Evolutionary conservation across 805 yeast species (phyloP), one percentile per base, ranked within the genome.

Genomic region (Suhomyces pyralidae): DNA sequence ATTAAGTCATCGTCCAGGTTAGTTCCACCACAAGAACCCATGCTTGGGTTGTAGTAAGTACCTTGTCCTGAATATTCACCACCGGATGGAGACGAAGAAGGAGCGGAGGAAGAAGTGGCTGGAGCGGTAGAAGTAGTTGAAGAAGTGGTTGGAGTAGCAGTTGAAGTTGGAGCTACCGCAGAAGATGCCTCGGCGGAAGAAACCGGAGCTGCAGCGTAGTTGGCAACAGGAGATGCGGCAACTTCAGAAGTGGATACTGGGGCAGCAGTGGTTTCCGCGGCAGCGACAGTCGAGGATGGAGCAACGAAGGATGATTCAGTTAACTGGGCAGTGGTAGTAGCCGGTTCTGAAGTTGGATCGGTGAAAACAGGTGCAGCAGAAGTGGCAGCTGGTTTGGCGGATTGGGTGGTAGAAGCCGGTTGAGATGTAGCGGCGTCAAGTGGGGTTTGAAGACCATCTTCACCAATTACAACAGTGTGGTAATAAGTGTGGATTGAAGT

Each of bases 11-110:
- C 32, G 55, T 74, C 81, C 15, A 70, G 50, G 68, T 68, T 76
- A 55, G 71, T 62, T 44, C 58, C 54, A 42, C 88, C 88, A 68
- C 87, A 84, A 22, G 86, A 82, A 51, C 85, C 87, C 45, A 68
- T 59, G 5, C 74, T 74, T 19, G 79, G 71, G 28, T 63, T 61
- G 61, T 78, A 81, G 65, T 66, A 81, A 28, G 84, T 81, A 50
- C 83, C 84, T 54, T 79, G 65, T 43, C 83, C 83, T 2, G 69
- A 47, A 55, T 53, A 61, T 10, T 55, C 51, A 7, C 47, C 51
- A 25, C 62, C 57, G 9, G 57, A 45, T 32, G 57, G 32, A 9
- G 49, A 24, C 12, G 45, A 24, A 10, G 53, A 26, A 15, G 54
- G 40, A 22, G 55, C 42, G 36, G 58, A 42, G 9, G 55, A n/a